A percentile compares a stretch with the other conserved stretches of the same genome.
These are phyloP conservation scores for Candida germanica DNA, from an alignment of 805 yeast genomes.

Conservation along the genomic window DNA sequence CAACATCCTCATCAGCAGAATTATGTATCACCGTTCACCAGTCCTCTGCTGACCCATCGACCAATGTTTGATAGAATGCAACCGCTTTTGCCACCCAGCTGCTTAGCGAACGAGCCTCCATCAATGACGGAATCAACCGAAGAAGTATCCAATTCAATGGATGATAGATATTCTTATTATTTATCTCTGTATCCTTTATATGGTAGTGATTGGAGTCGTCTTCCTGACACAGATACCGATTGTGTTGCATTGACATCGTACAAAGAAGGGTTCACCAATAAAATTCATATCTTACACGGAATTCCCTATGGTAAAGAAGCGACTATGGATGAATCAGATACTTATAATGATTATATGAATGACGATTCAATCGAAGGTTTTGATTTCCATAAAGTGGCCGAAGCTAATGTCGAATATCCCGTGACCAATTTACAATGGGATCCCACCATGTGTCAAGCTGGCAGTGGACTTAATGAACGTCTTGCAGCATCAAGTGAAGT, in stretches of 20 bases:
- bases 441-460: slow-evolving; percentile 38
- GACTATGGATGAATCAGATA: slow-evolving; percentile 11
- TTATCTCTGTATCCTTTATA: slow-evolving; percentile 30
- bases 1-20: too few species aligned
- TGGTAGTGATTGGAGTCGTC: slow-evolving; percentile 33
- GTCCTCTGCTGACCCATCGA: not conserved
- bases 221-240: slow-evolving; percentile 32
- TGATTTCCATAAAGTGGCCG: slow-evolving; percentile 48
- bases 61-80: not conserved
- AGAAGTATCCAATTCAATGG: not conserved
- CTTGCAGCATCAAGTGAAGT: slow-evolving; percentile 73
- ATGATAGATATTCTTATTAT: slow-evolving; percentile 22
- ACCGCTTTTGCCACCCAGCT: slow-evolving; percentile 14
- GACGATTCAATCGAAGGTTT: slow-evolving; percentile 25
- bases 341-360: slow-evolving; percentile 7
- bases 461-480: slow-evolving; percentile 30
- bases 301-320: slow-evolving; percentile 23
- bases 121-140: not conserved
- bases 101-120: not conserved
- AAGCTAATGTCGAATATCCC: slow-evolving; percentile 59
- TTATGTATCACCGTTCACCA: slow-evolving; percentile 7
- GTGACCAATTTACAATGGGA: slow-evolving; percentile 76
- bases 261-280: slow-evolving; percentile 73
- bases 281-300: slow-evolving; percentile 49
- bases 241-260: slow-evolving; percentile 70